Percentiles rank a stretch among this genome's conserved stretches.
These are phyloP conservation scores for Phytophthora colocasiae DNA, from an alignment of 352 stramenopile species.

Conservation along the genomic window DNA sequence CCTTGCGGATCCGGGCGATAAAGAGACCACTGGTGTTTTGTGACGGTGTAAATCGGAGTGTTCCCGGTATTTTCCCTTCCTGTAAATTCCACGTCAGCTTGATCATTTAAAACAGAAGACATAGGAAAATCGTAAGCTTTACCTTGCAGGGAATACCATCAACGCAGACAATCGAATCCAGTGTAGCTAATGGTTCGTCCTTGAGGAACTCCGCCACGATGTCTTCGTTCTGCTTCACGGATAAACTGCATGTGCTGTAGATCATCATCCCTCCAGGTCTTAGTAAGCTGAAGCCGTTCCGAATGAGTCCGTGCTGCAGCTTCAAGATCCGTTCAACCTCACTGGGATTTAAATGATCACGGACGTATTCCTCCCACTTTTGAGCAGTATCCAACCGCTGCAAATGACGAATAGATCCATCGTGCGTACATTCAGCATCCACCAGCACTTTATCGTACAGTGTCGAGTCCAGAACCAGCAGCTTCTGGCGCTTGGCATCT, in stretches of 20 bases:
- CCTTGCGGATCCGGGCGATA: conserved; percentile 68
- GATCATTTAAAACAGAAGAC: neutral
- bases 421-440: conserved; percentile 96
- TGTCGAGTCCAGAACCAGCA: conserved; percentile 29
- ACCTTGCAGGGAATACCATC: conserved; percentile 63
- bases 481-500: conserved; percentile 55
- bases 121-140: neutral
- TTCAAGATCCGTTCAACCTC: conserved; percentile 67
- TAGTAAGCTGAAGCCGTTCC: conserved; percentile 91
- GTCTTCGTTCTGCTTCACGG: conserved; percentile 93
- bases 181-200: conserved; percentile 39
- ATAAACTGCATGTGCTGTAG: conserved; percentile 97
- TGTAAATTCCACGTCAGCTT: conserved; percentile 16
- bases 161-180: conserved; percentile 46
- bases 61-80: conserved; percentile 57
- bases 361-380: conserved; percentile 84
- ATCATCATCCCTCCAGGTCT: conserved; percentile 89
- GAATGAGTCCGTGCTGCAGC: conserved; percentile 69
- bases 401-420: conserved; percentile 93
- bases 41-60: conserved; percentile 77
- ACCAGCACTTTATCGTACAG: conserved; percentile 95
- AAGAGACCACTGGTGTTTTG: conserved; percentile 78
- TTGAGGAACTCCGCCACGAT: conserved; percentile 88
- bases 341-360: conserved; percentile 60
- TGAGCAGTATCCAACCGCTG: conserved; percentile 67